Conservation (phyloP, 2,329 filamentous ascomycete species). For the Colletotrichum musicola region DNA sequence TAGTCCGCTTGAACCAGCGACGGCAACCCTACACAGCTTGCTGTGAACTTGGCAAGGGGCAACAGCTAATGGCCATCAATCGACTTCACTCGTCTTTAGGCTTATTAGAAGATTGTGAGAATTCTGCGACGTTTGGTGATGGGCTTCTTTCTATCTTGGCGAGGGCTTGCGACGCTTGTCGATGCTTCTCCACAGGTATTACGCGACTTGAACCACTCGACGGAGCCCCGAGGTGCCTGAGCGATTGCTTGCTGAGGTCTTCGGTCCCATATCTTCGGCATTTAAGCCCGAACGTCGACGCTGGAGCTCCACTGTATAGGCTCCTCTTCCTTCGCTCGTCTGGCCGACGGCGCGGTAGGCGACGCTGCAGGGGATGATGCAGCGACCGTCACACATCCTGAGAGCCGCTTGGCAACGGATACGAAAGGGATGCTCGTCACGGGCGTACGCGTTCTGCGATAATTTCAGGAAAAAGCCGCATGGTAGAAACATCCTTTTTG, state of each 20-base stretch:
- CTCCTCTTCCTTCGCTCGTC: constrained; percentile 22
- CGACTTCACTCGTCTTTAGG: background rate
- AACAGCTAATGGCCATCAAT: background rate
- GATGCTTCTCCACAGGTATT: constrained; percentile 2
- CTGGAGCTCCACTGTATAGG: constrained; percentile 33
- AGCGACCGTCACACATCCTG: background rate
- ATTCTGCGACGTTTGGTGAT: background rate
- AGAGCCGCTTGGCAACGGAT: background rate
- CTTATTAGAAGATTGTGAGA: background rate
- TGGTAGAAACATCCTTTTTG: background rate
- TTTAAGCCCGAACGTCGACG: constrained; percentile 24
- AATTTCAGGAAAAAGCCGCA: background rate
- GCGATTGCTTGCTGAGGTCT: constrained; percentile 3
- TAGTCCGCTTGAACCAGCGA: too few species aligned
- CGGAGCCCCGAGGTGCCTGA: background rate
- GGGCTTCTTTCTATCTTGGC: background rate
- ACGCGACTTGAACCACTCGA: constrained; percentile 22
- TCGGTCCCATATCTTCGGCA: constrained; percentile 23
- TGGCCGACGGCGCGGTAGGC: constrained; percentile 10
- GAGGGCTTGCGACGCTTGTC: background rate
- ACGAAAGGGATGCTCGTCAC: constrained; percentile 17
- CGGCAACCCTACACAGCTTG: too few species aligned
- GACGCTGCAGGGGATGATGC: background rate
- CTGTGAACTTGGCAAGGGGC: too few species aligned
- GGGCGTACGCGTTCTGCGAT: constrained; percentile 8